Evolutionary conservation across 768 basidiomycete genomes (phyloP), one percentile per base, ranked within the genome.

Genomic region (Rhizopogon roseolus): DNA sequence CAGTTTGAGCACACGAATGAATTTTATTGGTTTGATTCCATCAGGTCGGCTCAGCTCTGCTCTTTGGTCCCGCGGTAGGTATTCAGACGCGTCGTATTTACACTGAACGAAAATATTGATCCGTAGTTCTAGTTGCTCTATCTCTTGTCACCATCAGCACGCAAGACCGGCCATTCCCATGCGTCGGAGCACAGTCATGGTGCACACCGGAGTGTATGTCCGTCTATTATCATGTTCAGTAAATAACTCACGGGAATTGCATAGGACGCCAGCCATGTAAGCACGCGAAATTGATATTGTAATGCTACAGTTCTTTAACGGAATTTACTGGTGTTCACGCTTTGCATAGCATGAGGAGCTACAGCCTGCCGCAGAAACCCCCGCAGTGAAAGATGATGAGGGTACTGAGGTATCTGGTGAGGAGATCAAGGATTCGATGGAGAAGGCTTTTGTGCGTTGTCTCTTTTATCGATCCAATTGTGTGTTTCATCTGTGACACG

Each of bases 61-160:
- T 68, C 46, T 69, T 69, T 41, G 69, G 69, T 52, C 64, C 68
- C 49, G 52, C 58, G 51, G 69, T 71, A 40, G 42, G 67, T 55
- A 17, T 43, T 46, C 50, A 22, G 8, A 25, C 16, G 41, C 46
- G 34, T 34, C 29, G 19, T 36, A 36, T 22, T 22, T 48, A 25
- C 32, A 25, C 34, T 3, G 19, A 36, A 36, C 22, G 14, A 14
- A 14, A 36, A 36, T 5, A 40, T 41, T 40, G 7, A 52, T 41
- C 17, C 44, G 32, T 49, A 39, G 28, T 34, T 25, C 34, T 41
- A 69, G 68, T 51, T 71, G 14, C 50, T 69, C 40, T 71, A 69
- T 50, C 61, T 71, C 17, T 50, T 66, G 10, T 69, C 68, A 11
- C 68, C 68, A 9, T 60, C 69, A 5, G 60, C 66, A n/a, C 66